phyloP scores from a whole-genome alignment of 1,139 yeast species.

The Pichia sp. region DNA sequence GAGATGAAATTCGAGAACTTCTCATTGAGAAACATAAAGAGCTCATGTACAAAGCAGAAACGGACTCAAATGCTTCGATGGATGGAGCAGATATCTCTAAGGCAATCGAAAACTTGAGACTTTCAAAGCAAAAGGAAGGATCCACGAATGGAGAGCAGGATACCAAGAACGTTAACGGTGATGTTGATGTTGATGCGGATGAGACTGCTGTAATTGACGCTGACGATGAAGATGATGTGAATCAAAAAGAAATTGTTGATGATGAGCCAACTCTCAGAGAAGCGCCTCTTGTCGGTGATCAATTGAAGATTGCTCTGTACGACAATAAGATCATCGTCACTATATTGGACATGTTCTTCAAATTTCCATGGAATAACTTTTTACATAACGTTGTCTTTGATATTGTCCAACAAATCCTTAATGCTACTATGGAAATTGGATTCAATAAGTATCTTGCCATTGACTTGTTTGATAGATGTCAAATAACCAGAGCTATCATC shows the following conservation, averaged over 20 bases:
- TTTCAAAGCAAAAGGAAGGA: slow-evolving; percentile 13
- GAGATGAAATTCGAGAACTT: slow-evolving; percentile 61
- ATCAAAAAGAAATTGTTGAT: slow-evolving; percentile 29
- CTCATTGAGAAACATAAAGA: slow-evolving; percentile 33
- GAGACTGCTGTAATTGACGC: not conserved
- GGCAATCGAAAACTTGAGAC: slow-evolving; percentile 26
- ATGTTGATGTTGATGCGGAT: slow-evolving; percentile 27
- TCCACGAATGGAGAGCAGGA: slow-evolving; percentile 4
- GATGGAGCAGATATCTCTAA: slow-evolving; percentile 26
- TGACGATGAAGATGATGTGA: slow-evolving; percentile 4
- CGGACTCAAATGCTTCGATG: slow-evolving; percentile 18
- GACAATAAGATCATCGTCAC: slow-evolving; percentile 77
- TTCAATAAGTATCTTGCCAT: slow-evolving; percentile 85
- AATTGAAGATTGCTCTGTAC: slow-evolving; percentile 73
- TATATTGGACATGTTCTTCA: slow-evolving; percentile 76
- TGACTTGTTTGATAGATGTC: slow-evolving; percentile 74
- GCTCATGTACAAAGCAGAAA: slow-evolving; percentile 22
- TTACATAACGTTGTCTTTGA: slow-evolving; percentile 97
- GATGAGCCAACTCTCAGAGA: slow-evolving; percentile 58
- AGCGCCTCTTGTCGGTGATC: slow-evolving; percentile 84
- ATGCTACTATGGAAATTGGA: slow-evolving; percentile 91
- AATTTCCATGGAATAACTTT: slow-evolving; percentile 96
- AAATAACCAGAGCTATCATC: slow-evolving; percentile 70
- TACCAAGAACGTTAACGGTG: slow-evolving; percentile 31
- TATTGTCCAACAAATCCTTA: slow-evolving; percentile 90